A percentile compares a stretch with the other conserved stretches of the same genome.
Evolutionary conservation across 2,329 filamentous ascomycete genomes (phyloP).

Genomic region (Xylariales sp.): DNA sequence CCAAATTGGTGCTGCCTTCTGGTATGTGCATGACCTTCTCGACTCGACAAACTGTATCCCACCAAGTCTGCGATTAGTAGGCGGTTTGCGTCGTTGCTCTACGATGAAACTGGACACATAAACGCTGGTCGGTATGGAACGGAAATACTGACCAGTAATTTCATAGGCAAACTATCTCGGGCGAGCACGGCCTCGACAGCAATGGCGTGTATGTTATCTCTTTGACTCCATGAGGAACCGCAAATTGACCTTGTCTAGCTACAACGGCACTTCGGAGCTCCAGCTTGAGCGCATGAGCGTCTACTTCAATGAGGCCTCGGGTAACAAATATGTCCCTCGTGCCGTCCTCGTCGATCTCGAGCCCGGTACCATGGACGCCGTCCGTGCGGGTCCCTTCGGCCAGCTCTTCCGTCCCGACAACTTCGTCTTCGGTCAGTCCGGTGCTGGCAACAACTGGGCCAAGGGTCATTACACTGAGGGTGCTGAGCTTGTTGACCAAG

Average conservation of each 20-base stretch:
- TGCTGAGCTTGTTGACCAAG: conserved; percentile 97
- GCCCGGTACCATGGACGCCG: conserved; percentile 99
- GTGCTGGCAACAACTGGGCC: conserved; percentile 99
- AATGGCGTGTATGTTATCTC: conserved; percentile 75
- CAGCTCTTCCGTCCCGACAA: conserved; percentile 99
- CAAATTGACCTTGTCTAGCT: conserved; percentile 49
- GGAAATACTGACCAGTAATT: too few relatives aligned
- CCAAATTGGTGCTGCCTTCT: conserved; percentile 99
- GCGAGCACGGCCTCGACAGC: conserved; percentile 95
- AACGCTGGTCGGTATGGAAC: too few relatives aligned
- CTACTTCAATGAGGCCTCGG: conserved; percentile 95
- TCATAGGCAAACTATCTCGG: conserved; percentile 76
- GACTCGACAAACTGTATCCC: conserved; percentile 2
- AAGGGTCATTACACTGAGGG: conserved; percentile 99
- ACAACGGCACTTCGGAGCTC: conserved; percentile 97
- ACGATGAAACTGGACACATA: too few relatives aligned
- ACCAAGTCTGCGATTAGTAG: background rate
- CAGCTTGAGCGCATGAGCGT: conserved; percentile 99
- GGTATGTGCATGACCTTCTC: conserved; percentile 47
- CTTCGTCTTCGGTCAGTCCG: conserved; percentile 99
- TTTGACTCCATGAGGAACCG: conserved; percentile 2
- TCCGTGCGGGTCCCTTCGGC: conserved; percentile 95
- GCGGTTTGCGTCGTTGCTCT: too few relatives aligned
- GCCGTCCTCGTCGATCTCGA: conserved; percentile 99
- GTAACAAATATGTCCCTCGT: conserved; percentile 99